phyloP scores from a whole-genome alignment of 176 grass and related monocot genomes.

The Phoenix roebelenii region DNA sequence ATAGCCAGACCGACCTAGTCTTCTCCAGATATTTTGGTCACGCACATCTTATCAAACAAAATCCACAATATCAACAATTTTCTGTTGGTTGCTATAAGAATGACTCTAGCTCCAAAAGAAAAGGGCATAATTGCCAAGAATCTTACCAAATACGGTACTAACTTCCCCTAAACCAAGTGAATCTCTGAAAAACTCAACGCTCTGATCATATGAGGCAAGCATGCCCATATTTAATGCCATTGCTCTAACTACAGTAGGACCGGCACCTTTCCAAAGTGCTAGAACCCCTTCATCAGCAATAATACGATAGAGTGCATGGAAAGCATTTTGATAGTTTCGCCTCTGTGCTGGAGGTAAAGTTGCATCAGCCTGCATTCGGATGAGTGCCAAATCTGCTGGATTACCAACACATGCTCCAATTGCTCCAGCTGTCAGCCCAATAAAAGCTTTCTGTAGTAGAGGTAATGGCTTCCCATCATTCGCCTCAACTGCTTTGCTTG shows the following conservation, averaged over 20 bases:
- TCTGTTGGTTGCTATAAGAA: too few species aligned
- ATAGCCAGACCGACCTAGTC: too few species aligned
- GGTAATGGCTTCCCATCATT: constrained; percentile 82
- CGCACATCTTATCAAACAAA: too few species aligned
- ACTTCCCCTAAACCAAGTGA: constrained; percentile 67
- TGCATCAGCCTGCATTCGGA: constrained; percentile 94
- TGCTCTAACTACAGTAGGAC: constrained; percentile 79
- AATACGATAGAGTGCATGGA: constrained; percentile 79
- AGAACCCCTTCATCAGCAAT: constrained; percentile 80
- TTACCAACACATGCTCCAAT: constrained; percentile 79
- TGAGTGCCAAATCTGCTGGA: constrained; percentile 85
- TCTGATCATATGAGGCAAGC: constrained; percentile 93
- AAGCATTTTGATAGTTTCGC: constrained; percentile 85
- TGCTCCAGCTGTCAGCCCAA: constrained; percentile 82
- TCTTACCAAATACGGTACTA: constrained; percentile 68
- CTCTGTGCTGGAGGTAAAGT: constrained; percentile 63
- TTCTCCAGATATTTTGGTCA: too few species aligned
- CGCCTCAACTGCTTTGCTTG: constrained; percentile 90
- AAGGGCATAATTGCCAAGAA: background rate
- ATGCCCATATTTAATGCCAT: constrained; percentile 96
- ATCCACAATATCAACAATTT: too few species aligned
- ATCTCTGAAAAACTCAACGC: constrained; percentile 78
- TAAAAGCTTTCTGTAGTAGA: constrained; percentile 64
- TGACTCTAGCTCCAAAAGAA: too few species aligned
- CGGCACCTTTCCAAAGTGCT: constrained; percentile 88